Conservation (phyloP, 257 asterid species). For the Leptodermis oblonga region DNA sequence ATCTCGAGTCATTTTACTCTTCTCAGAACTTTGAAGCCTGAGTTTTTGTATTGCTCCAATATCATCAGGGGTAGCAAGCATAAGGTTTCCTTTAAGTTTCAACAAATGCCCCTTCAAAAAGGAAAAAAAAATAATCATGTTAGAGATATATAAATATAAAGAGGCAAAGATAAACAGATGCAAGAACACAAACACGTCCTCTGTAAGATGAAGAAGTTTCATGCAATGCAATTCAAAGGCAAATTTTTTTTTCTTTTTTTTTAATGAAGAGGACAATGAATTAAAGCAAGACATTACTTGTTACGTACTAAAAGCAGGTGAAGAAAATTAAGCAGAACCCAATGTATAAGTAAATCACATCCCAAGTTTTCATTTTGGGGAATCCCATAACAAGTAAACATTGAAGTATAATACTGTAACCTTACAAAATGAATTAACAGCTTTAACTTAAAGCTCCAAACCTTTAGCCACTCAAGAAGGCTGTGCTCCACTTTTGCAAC, state of each 20-base stretch:
- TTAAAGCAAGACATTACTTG: neutral
- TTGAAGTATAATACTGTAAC: neutral
- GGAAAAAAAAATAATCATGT: slow-evolving; percentile 20
- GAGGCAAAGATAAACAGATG: slow-evolving; percentile 1
- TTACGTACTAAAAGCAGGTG: neutral
- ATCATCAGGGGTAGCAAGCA: slow-evolving; percentile 93
- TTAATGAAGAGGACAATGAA: neutral
- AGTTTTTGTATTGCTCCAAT: slow-evolving; percentile 74
- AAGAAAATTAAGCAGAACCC: neutral
- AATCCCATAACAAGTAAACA: neutral
- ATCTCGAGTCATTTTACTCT: slow-evolving; percentile 93
- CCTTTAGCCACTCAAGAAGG: slow-evolving; percentile 97
- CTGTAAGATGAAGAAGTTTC: neutral
- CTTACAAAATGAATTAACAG: slow-evolving; percentile 4
- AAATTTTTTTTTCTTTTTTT: neutral
- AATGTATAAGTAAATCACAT: neutral
- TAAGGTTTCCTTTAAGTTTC: slow-evolving; percentile 87
- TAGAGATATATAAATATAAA: neutral
- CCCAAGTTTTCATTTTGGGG: neutral
- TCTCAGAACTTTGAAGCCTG: slow-evolving; percentile 81
- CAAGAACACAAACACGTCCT: neutral
- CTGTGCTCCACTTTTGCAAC: slow-evolving; percentile 93
- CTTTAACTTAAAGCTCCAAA: slow-evolving; percentile 22
- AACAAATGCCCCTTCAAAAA: slow-evolving; percentile 74
- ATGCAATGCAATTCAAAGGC: neutral